Evolutionary conservation across 73 alveolate species (phyloP).

Genomic region (Durusdinium trenchii): DNA sequence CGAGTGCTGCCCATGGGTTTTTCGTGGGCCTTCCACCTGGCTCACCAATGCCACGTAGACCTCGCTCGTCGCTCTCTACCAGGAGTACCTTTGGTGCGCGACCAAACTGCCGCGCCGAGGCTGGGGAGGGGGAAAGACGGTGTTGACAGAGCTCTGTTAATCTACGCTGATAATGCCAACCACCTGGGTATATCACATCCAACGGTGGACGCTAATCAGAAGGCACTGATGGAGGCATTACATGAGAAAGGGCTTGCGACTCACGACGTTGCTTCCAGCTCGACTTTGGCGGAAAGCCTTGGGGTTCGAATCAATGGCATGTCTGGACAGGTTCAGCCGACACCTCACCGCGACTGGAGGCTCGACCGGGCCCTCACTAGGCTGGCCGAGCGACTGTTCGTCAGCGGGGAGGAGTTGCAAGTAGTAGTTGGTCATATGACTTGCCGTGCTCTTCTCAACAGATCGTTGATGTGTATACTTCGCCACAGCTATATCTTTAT

Average conservation of each 20-base stretch:
- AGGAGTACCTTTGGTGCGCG: not conserved
- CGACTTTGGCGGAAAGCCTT: not conserved
- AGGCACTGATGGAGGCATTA: not conserved
- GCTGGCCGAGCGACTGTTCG: not conserved
- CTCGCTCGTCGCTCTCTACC: not conserved
- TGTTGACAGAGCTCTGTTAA: not conserved
- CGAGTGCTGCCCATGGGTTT: not conserved
- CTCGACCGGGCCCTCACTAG: not conserved
- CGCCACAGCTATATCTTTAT: not conserved
- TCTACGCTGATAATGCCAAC: not conserved
- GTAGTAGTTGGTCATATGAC: not conserved
- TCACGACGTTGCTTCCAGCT: not conserved
- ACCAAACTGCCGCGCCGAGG: not conserved
- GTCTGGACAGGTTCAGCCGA: not conserved
- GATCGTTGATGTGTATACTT: not conserved
- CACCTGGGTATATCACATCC: no score
- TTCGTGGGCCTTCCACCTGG: not conserved
- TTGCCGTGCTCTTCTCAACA: not conserved
- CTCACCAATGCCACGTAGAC: not conserved
- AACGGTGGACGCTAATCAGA: not conserved
- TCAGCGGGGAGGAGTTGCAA: not conserved
- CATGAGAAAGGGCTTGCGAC: not conserved
- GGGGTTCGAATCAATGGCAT: not conserved
- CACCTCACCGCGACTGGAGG: slow-evolving; percentile 2
- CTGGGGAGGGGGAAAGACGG: not conserved